A percentile compares a stretch with the other conserved stretches of the same genome.
phyloP scores from a whole-genome alignment of 208 protist species.

The Porcisia deanei region DNA sequence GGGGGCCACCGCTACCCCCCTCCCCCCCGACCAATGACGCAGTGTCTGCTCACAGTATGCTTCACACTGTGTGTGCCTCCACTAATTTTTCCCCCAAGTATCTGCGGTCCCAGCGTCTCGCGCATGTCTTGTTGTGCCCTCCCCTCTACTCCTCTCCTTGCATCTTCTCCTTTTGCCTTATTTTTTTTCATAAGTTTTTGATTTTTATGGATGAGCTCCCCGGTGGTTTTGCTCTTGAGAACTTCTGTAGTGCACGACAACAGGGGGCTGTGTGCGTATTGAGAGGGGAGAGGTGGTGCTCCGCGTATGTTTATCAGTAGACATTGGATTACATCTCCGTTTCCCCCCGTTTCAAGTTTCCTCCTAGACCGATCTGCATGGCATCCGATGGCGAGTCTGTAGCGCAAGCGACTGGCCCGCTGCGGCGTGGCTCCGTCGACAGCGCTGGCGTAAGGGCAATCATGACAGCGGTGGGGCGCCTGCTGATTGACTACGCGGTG shows the following conservation, averaged over 20 bases:
- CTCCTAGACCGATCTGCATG: conserved; percentile 1
- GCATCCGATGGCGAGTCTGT: background rate
- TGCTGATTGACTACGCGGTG: conserved; percentile 48
- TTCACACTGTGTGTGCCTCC: background rate
- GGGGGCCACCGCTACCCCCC: background rate
- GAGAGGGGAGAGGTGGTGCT: background rate
- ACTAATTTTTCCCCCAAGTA: too few species aligned
- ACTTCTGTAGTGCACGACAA: background rate
- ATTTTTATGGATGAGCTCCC: too few species aligned
- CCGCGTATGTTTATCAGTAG: background rate
- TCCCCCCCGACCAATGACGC: background rate
- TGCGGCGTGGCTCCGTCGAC: background rate
- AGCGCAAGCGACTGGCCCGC: background rate
- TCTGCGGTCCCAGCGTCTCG: too few species aligned
- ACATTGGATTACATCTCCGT: background rate
- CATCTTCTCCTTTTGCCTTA: background rate
- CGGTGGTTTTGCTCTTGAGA: background rate
- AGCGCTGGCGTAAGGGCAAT: conserved; percentile 1
- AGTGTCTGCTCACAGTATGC: background rate
- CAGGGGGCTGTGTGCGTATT: background rate
- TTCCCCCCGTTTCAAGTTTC: background rate
- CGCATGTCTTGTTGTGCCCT: background rate
- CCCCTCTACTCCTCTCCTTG: background rate
- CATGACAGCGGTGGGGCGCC: conserved; percentile 25
- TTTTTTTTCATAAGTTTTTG: background rate